phyloP scores from a whole-genome alignment of 1,139 yeast genomes.

The Suhomyces ambrosiae region DNA sequence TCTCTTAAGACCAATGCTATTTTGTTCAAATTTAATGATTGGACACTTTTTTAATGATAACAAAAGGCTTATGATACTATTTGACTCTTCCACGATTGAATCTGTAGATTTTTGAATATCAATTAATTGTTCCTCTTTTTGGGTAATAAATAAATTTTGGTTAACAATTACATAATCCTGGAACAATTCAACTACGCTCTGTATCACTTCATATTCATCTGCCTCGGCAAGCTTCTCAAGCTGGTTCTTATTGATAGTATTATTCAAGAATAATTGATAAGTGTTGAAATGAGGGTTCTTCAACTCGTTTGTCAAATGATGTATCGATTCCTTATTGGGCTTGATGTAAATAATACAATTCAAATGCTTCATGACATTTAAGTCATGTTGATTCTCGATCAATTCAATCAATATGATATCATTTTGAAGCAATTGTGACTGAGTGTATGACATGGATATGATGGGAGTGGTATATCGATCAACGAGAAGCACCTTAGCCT shows the following conservation, averaged over 20 bases:
- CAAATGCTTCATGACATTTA: slow-evolving; percentile 74
- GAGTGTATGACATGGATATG: slow-evolving; percentile 85
- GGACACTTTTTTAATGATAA: slow-evolving; percentile 80
- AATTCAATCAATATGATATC: slow-evolving; percentile 81
- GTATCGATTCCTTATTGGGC: slow-evolving; percentile 70
- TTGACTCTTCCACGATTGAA: slow-evolving; percentile 47
- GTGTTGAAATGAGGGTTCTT: slow-evolving; percentile 74
- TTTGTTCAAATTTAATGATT: slow-evolving; percentile 70
- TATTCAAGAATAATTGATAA: slow-evolving; percentile 78
- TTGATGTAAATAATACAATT: slow-evolving; percentile 79
- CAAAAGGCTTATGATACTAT: slow-evolving; percentile 63
- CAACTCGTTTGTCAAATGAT: slow-evolving; percentile 63
- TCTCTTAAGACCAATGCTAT: slow-evolving; percentile 61
- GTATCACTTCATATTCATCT: slow-evolving; percentile 81
- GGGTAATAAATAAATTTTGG: slow-evolving; percentile 55
- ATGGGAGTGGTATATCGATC: slow-evolving; percentile 81
- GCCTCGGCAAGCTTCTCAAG: slow-evolving; percentile 87
- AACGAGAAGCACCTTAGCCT: slow-evolving; percentile 73
- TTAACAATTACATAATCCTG: slow-evolving; percentile 81
- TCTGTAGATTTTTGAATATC: slow-evolving; percentile 19
- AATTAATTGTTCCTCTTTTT: slow-evolving; percentile 25
- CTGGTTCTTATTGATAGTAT: slow-evolving; percentile 70
- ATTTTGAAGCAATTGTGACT: slow-evolving; percentile 76
- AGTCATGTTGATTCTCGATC: slow-evolving; percentile 62
- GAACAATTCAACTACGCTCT: slow-evolving; percentile 76